phyloP scores from a whole-genome alignment of 179 eudicot genomes.

The Vitellaria paradoxa region DNA sequence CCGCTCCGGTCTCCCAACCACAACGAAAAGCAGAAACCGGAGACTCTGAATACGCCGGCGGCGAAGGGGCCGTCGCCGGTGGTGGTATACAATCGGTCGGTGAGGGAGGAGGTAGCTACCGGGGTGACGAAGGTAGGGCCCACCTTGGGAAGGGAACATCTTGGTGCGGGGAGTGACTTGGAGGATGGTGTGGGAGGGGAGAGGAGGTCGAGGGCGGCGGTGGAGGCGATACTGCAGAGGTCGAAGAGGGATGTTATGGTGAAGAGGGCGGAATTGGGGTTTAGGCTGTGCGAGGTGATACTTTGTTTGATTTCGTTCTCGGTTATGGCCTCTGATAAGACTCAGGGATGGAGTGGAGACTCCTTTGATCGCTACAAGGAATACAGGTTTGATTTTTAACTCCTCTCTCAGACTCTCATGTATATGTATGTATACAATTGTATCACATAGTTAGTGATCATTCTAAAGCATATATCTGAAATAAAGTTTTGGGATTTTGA shows the following conservation, averaged over 20 bases:
- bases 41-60: neutral
- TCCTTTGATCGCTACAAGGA: conserved; percentile 87
- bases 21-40: neutral
- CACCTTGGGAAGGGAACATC: conserved; percentile 7
- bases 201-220: conserved; percentile 21
- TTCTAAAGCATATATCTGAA: neutral
- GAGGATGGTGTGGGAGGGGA: conserved; percentile 29
- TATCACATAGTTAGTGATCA: neutral
- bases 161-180: conserved; percentile 18
- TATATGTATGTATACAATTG: neutral
- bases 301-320: conserved; percentile 73
- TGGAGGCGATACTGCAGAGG: conserved; percentile 30
- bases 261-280: conserved; percentile 46
- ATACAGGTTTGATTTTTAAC: conserved; percentile 41
- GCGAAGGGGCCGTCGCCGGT: conserved; percentile 13
- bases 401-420: neutral
- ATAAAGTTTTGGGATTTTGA: neutral
- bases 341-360: conserved; percentile 94
- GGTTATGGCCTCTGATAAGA: conserved; percentile 78
- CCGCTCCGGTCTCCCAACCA: conserved; percentile 47
- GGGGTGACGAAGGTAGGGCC: conserved; percentile 26
- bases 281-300: conserved; percentile 63
- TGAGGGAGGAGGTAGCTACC: conserved; percentile 32
- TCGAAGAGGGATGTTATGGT: conserved; percentile 30
- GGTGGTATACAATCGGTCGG: conserved; percentile 29